Base-by-base conservation (phyloP, 306 rosid genomes). In the Begonia peltatifolia region DNA sequence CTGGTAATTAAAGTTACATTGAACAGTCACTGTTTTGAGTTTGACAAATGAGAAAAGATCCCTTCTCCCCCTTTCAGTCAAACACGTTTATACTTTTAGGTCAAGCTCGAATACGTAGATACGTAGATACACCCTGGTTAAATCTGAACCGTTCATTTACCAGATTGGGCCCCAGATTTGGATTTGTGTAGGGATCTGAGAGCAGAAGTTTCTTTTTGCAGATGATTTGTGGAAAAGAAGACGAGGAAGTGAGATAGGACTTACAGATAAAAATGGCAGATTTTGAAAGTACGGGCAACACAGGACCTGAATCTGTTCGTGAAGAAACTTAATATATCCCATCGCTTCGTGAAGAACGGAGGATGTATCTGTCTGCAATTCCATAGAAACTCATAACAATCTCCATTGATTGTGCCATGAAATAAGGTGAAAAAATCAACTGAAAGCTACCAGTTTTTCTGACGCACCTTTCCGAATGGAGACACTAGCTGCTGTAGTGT, bases 301-400 rank as follows among this genome's bases (percentile, higher is more conserved):
- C 42, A 90, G 68, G 50, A 90, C 90, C 55, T 85, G 92, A 76
- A 85, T 84, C 71, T 90, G 97, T 13, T 90, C 86, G 18, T 90
- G 94, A 51, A 90, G 73, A 65, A 90, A 90, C 59, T 73, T 83
- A 61, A 90, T 90, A 57, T 90, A 90, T 3, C 97, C 95, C 78
- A 72, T 80, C 30, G 94, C 95, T 70, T 90, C 97, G 47, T 85
- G 92, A 43, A 90, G 94, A 61, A 90, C 97, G 1, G 97, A 90
- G 13, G 97, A 94, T 36, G 95, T 90, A 62, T 90, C 97, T 35
- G 94, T 80, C 97, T 90, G 87, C 68, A 55, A 5, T n/a, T 12
- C 18, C 53, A 50, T 15, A 30, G 38, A 30, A 5, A 3, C 3
- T 5, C 9, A 30, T 30, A 30, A 30, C 9, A 30, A 30, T 30